Conservation (phyloP, 192 early-diverging fungal genomes). For the Rhizoclosmatium globosum region DNA sequence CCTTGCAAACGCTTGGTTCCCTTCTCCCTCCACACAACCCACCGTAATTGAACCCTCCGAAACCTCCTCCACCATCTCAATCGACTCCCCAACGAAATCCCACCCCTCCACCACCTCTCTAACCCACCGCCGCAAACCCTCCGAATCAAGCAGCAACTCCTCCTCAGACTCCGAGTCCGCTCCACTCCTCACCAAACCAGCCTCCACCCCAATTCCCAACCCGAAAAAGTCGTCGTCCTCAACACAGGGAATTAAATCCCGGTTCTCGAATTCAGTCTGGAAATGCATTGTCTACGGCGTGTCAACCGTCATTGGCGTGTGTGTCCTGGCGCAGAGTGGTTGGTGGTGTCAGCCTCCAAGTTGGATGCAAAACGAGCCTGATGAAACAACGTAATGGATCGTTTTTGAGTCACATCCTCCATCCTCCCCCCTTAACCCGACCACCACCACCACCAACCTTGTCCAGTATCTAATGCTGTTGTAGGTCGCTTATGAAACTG, state of each 20-base stretch:
- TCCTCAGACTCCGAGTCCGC: too few species aligned
- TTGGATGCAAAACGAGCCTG: slow-evolving; percentile 30
- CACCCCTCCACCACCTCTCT: too few species aligned
- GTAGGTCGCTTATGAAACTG: slow-evolving; percentile 38
- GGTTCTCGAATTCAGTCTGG: slow-evolving; percentile 3
- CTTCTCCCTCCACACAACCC: background rate
- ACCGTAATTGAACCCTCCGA: background rate
- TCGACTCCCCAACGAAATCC: too few species aligned
- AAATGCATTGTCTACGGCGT: slow-evolving; percentile 34
- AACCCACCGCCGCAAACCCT: too few species aligned
- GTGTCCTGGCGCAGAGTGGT: slow-evolving; percentile 16
- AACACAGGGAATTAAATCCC: background rate
- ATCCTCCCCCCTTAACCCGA: background rate
- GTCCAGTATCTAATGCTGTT: too few species aligned
- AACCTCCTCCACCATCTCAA: too few species aligned
- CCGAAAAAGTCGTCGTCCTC: background rate
- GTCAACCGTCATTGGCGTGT: slow-evolving; percentile 22
- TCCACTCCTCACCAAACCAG: background rate
- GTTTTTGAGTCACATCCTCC: background rate
- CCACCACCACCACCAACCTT: background rate
- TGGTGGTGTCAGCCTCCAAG: slow-evolving; percentile 31
- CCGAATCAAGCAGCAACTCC: too few species aligned
- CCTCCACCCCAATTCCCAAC: background rate
- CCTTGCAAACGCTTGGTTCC: slow-evolving; percentile 15
- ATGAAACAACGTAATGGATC: slow-evolving; percentile 19